Base-by-base conservation (phyloP, 441 rosid genomes). In the Jatropha multifida region DNA sequence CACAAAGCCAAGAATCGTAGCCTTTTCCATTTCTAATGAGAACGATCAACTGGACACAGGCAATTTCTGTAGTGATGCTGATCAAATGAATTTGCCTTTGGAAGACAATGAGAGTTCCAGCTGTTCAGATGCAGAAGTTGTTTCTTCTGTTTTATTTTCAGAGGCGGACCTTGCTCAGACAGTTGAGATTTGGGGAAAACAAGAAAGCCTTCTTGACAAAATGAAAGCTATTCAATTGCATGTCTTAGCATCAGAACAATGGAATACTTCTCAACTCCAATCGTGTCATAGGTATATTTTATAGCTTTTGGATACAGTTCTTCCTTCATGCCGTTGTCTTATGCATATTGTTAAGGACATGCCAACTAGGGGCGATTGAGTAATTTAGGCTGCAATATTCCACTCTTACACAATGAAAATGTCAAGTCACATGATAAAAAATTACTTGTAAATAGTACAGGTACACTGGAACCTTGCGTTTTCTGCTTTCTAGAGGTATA, bases 181-280 rank as follows among this genome's bases (percentile, higher is more conserved):
- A 72, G 58, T 20, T 66, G 87, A 78, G 69, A 77, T 81, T 79
- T 63, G 65, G 20, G 66, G 60, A 13, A 62, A 79, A 66, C 54
- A 73, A 76, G 78, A 79, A 73, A 72, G 77, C 78, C 76, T 90
- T 73, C 83, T 88, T 3, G 85, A 83, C 15, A 86, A 87, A 84
- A 80, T 89, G 40, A 85, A 80, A 74, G 91, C 89, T 76, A 82
- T 89, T 78, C 82, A 74, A 67, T 87, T 90, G 48, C 91, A 88
- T 81, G 80, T 86, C 5, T 78, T 88, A 74, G 93, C 95, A 59
- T 83, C 93, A 23, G 90, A 86, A 76, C 87, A 78, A 77, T 90
- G 90, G 93, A 87, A 86, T 79, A 80, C 88, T 80, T 86, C 90
- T 74, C 82, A 73, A 40, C 88, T 89, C 78, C 82, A 84, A 69